A percentile compares a stretch with the other conserved stretches of the same genome.
Evolutionary conservation across 2,329 filamentous ascomycete species (phyloP).

Genomic region (Pyrenophora graminea): DNA sequence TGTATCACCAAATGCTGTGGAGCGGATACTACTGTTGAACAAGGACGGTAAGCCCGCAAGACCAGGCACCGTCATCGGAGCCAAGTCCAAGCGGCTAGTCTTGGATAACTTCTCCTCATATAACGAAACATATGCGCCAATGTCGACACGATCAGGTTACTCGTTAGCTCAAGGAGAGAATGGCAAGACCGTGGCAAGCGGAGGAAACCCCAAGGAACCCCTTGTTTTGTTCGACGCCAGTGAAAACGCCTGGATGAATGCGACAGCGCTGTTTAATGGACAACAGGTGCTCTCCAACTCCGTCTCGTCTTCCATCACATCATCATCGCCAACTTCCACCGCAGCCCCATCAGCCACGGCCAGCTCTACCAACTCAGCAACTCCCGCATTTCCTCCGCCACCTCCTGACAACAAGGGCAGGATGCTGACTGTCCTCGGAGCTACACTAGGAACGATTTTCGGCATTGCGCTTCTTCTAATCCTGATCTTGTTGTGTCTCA

Average conservation of each 20-base stretch:
- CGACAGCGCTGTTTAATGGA: conserved; percentile 64
- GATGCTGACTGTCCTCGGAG: conserved; percentile 71
- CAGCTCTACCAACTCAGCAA: conserved; percentile 38
- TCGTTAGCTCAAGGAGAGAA: conserved; percentile 69
- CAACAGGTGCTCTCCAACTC: conserved; percentile 42
- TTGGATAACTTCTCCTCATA: conserved; percentile 74
- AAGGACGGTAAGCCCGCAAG: conserved; percentile 58
- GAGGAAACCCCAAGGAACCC: conserved; percentile 66
- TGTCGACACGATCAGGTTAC: conserved; percentile 66
- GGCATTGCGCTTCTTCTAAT: conserved; percentile 73
- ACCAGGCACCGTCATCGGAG: conserved; percentile 55
- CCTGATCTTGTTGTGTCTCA: conserved; percentile 70
- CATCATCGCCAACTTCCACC: conserved; percentile 31
- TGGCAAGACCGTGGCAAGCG: conserved; percentile 76
- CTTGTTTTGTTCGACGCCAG: conserved; percentile 77
- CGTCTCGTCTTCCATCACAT: conserved; percentile 40
- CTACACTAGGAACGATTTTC: conserved; percentile 79
- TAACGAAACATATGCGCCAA: conserved; percentile 74
- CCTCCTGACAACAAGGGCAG: conserved; percentile 50
- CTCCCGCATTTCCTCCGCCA: conserved; percentile 35
- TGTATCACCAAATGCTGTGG: conserved; percentile 73
- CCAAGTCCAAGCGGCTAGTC: conserved; percentile 58
- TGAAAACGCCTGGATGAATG: conserved; percentile 78
- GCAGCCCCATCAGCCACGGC: conserved; percentile 28
- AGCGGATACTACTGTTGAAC: conserved; percentile 68